Evolutionary conservation across 225 moss, liverwort and hornwort genomes (phyloP), one percentile per base, ranked within the genome.

Genomic region (Marchantia polymorpha): DNA sequence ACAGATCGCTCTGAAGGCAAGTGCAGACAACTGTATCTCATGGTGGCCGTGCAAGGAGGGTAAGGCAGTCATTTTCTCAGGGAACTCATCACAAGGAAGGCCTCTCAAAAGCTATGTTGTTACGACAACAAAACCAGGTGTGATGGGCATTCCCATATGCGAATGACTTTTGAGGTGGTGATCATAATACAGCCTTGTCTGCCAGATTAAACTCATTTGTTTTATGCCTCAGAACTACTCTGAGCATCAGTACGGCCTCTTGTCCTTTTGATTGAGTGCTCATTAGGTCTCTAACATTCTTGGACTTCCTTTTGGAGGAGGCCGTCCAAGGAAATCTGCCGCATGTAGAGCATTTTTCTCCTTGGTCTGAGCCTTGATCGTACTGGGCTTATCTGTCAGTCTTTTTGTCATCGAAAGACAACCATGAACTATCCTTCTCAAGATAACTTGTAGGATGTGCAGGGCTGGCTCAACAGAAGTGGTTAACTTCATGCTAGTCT

Each of bases 1-100:
- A 73, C 67, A 73, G 69, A 67, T 67, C 52, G 64, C 60, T 60
- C 30, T 67, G 68, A 74, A 74, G 51, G 59, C 63, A 80, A 63
- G n/a, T 68, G 52, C 73, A 56, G 47, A 72, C 58, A 59, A 58
- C 75, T 47, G 12, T 73, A 22, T 71, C 48, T 77, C 30, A 31
- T 31, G 16, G 64, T 72, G 30, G 16, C 52, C 67, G 49, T 46
- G 22, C 17, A 17, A 52, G 58, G 68, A 47, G 61, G 29, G 31
- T 47, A n/a, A 75, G 46, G 55, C 58, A 59, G 46, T 16, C 75
- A 31, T 75, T 26, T 46, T 25, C 2, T 72, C 49, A 52, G 23
- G 64, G 22, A 31, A 75, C 3, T 59, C 29, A 7, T 58, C 58
- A 7, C 75, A 26, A 53, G 25, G 25, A 49, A 9, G 73, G 15